Evolutionary conservation across 139 green algal species (phyloP), one percentile per base, ranked within the genome.

Genomic region (Zygnema circumcarinatum): DNA sequence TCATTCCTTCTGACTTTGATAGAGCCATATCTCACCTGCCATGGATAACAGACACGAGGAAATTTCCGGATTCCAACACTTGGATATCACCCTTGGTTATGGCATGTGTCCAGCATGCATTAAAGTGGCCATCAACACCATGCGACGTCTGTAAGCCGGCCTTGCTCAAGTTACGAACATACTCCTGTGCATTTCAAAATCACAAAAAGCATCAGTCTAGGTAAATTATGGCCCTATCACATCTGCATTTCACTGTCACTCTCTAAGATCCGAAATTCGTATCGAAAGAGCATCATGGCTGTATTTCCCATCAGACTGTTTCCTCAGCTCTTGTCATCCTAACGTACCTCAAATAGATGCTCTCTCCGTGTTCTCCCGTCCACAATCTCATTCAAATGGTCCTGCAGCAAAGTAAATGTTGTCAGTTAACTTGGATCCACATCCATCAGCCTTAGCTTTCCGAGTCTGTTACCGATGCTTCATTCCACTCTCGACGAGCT

Each of bases 31-130:
- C 32, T 3, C 11, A 73, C 76, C 76, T 83, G 52, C 79, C 79
- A 83, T 86, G 79, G 67, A 86, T 82, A 31, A 86, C 41, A 41
- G 79, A 86, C 31, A 86, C 33, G 22, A 86, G 79, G 21, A 86
- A 85, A 20, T 67, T 67, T 25, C 62, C 79, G 2, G 79, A 73
- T 7, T 33, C 31, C 29, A 86, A 32, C n/a, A 31, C 33, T 3
- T 35, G 16, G 40, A 36, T 7, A 40, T 86, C 79, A 33, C 80
- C 2, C 22, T 75, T 32, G 36, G 38, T 83, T 2, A 86, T 39
- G 3, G 22, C 7, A 47, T 86, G 79, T 67, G 54, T 86, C 79
- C 79, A 86, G 41, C 79, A 86, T 32, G 79, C 79, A 3, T 75
- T 36, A 7, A 83, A 3, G 80, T 86, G 79, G 39, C 79, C 79